Conservation (phyloP, 257 asterid genomes). For the Przewalskia tangutica region DNA sequence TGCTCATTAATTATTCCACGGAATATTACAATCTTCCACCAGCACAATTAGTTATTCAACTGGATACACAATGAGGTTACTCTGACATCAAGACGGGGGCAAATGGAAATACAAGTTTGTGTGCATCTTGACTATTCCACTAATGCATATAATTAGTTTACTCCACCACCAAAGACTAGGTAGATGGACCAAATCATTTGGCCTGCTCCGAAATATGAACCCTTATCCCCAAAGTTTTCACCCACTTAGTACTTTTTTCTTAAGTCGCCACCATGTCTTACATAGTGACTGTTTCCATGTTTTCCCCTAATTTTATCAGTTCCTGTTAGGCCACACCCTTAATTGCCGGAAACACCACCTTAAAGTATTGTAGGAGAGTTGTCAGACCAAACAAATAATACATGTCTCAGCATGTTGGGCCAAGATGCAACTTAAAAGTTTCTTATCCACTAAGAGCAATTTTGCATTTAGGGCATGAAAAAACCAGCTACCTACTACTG, state of each 20-base stretch:
- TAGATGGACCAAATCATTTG: not conserved
- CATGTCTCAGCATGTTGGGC: not conserved
- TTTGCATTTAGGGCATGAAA: slow-evolving; percentile 1
- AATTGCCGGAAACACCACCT: not conserved
- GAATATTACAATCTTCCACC: not conserved
- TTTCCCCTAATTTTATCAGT: not conserved
- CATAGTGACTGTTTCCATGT: not conserved
- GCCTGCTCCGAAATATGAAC: no score
- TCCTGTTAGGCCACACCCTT: not conserved
- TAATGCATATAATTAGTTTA: no score
- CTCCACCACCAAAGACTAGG: no score
- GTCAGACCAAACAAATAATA: not conserved
- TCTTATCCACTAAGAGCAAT: not conserved
- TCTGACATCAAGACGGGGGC: not conserved
- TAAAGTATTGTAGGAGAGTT: not conserved
- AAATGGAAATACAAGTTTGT: not conserved
- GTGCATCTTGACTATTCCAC: no score
- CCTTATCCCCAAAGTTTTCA: not conserved
- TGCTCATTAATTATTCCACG: not conserved
- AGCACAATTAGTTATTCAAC: not conserved
- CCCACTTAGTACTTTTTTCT: not conserved
- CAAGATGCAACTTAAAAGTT: not conserved
- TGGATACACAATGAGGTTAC: not conserved
- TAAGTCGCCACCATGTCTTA: not conserved
- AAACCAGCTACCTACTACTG: not conserved